A percentile compares a stretch with the other conserved stretches of the same genome.
Conservation (phyloP, 306 rosid species). For the Vigna trinervia region DNA sequence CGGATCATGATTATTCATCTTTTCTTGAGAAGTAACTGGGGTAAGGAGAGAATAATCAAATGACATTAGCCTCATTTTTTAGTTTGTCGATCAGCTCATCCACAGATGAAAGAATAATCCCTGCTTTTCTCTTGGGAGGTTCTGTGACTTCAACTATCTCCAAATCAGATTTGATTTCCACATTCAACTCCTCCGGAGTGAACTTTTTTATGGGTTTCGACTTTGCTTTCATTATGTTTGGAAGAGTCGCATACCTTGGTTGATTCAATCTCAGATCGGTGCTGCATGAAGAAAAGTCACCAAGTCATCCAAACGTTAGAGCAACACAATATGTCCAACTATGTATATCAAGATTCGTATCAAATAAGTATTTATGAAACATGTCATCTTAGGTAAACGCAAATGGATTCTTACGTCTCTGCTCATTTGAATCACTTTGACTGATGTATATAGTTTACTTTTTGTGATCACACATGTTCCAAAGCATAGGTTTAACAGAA, state of each 20-base stretch:
- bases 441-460: not conserved
- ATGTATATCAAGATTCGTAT: not conserved
- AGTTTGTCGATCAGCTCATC: slow-evolving; percentile 90
- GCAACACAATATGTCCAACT: not conserved
- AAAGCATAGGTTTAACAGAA: not conserved
- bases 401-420: not conserved
- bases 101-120: slow-evolving; percentile 79
- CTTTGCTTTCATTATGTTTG: slow-evolving; percentile 97
- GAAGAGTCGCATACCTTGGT: slow-evolving; percentile 94
- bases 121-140: slow-evolving; percentile 95
- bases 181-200: slow-evolving; percentile 76
- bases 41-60: slow-evolving; percentile 49
- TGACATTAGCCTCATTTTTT: slow-evolving; percentile 79
- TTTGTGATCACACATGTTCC: not conserved
- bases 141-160: slow-evolving; percentile 82
- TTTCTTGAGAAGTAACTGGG: slow-evolving; percentile 10
- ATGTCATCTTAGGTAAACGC: not conserved
- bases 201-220: slow-evolving; percentile 79
- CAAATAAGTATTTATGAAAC: not conserved
- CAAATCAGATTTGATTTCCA: slow-evolving; percentile 73
- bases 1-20: no score
- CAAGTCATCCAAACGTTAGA: not conserved
- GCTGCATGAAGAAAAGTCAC: slow-evolving; percentile 51
- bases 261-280: slow-evolving; percentile 94
- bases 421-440: slow-evolving; percentile 4